Base-by-base conservation (phyloP, 1,139 yeast genomes). In the Taiozyma sp. region DNA sequence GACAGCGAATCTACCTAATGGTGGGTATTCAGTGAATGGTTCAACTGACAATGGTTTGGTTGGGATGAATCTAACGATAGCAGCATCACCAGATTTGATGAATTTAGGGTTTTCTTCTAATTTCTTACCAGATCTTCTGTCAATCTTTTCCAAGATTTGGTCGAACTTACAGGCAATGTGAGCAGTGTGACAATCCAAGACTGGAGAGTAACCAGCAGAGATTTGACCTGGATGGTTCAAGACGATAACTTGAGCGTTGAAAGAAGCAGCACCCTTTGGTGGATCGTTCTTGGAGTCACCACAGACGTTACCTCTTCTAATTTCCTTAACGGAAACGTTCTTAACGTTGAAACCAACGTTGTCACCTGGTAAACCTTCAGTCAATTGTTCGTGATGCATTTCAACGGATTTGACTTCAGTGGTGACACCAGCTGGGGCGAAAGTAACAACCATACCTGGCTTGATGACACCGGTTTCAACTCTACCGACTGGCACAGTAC, bases 1-100 rank as follows among this genome's bases (percentile, higher is more conserved):
- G 83, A 89, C 97, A 73, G 97, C 97, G 83, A 89, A 89, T 85
- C 97, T 89, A 75, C 96, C 96, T 74, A 89, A 87, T 74, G 96
- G 96, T 79, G 96, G 96, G 90, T 88, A 89, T 76, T 87, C 93
- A 71, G 95, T 80, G 93, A 85, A 88, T 70, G 95, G 81, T 83
- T 88, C 96, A 74, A 88, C 96, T 80, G 93, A 88, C 95, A 88
- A 85, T 74, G 96, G 96, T 88, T 88, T 88, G 75, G 95, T 77
- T 76, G 95, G 95, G 65, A 86, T 79, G 83, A 87, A 81, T 82
- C 81, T 86, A 74, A 87, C 95, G 70, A 86, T 84, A 71, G 93
- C 93, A 73, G 95, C 91, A 71, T 88, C 95, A 84, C 95, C 95
- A 61, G 95, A 84, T 84, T 88, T 87, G 80, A 87, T 75, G 82